phyloP scores from a whole-genome alignment of 208 protist genomes.

The Crithidia acanthocephali region DNA sequence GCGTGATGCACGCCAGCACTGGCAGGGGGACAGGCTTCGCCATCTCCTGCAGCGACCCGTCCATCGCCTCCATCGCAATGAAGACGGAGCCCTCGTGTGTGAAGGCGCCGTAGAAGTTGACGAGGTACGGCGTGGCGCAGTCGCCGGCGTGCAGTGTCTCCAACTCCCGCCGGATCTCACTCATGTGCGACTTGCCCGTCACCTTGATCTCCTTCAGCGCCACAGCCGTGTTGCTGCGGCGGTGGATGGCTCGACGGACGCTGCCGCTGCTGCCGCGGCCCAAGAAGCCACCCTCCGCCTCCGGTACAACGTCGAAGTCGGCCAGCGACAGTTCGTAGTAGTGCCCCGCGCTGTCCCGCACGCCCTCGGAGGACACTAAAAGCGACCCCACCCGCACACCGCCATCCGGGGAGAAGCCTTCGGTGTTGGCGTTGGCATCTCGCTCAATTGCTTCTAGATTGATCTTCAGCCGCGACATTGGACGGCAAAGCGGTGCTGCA shows the following conservation, averaged over 20 bases:
- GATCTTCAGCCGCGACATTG: slow-evolving; percentile 62
- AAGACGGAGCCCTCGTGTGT: slow-evolving; percentile 87
- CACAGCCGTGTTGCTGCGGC: slow-evolving; percentile 53
- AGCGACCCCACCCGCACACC: slow-evolving; percentile 73
- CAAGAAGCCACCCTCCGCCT: slow-evolving; percentile 61
- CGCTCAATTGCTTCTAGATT: slow-evolving; percentile 74
- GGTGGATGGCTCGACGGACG: slow-evolving; percentile 69
- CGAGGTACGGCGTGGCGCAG: slow-evolving; percentile 52
- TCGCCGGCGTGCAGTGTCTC: slow-evolving; percentile 76
- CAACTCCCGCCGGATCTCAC: slow-evolving; percentile 85
- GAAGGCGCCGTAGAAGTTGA: slow-evolving; percentile 91
- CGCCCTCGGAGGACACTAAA: slow-evolving; percentile 74
- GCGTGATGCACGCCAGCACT: slow-evolving; percentile 72
- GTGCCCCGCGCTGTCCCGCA: slow-evolving; percentile 54
- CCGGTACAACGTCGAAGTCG: slow-evolving; percentile 66
- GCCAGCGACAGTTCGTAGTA: slow-evolving; percentile 79
- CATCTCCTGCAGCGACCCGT: slow-evolving; percentile 85
- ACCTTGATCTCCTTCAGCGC: slow-evolving; percentile 92
- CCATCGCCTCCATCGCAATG: slow-evolving; percentile 93
- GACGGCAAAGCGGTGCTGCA: neutral
- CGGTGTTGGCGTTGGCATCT: slow-evolving; percentile 46
- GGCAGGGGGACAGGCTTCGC: slow-evolving; percentile 51
- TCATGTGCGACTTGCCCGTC: slow-evolving; percentile 68
- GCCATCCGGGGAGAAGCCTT: slow-evolving; percentile 56
- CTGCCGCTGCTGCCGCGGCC: slow-evolving; percentile 87